These are phyloP conservation scores for Cystoisospora suis DNA, from an alignment of 169 alveolate species.

Conservation along the genomic window DNA sequence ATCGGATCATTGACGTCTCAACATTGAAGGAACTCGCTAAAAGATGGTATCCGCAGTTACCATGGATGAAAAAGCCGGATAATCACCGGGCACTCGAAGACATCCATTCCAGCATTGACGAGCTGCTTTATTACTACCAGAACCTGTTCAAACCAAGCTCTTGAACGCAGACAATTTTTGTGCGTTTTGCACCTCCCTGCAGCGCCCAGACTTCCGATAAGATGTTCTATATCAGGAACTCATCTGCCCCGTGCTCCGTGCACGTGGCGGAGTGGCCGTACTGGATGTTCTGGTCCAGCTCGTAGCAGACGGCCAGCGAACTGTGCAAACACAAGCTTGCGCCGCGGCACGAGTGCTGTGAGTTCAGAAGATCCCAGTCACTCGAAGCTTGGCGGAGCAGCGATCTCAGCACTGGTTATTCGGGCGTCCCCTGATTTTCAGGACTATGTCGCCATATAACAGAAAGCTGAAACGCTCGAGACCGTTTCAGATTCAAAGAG, in stretches of 20 bases:
- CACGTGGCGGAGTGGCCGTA: no score
- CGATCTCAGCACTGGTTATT: no score
- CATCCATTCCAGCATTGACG: constrained; percentile 81
- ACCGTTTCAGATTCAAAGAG: no score
- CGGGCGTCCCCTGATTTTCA: no score
- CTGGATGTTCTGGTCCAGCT: no score
- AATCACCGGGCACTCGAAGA: constrained; percentile 85
- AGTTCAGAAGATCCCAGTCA: no score
- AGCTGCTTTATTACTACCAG: constrained; percentile 72
- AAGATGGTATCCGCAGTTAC: constrained; percentile 70
- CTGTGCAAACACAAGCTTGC: no score
- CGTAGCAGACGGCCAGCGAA: no score
- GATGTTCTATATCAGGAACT: background rate
- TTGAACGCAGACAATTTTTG: background rate
- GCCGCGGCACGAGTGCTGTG: no score
- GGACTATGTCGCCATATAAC: no score
- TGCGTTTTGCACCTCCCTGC: background rate
- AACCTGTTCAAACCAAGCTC: background rate
- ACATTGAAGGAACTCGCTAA: constrained; percentile 73
- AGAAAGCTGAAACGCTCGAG: no score
- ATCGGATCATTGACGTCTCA: constrained; percentile 80
- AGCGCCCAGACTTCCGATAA: background rate
- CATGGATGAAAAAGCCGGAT: constrained; percentile 63
- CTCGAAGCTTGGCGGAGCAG: no score
- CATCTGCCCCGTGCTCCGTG: background rate